Conservation (phyloP, 805 yeast genomes). For the Cyberlindnera americana region DNA sequence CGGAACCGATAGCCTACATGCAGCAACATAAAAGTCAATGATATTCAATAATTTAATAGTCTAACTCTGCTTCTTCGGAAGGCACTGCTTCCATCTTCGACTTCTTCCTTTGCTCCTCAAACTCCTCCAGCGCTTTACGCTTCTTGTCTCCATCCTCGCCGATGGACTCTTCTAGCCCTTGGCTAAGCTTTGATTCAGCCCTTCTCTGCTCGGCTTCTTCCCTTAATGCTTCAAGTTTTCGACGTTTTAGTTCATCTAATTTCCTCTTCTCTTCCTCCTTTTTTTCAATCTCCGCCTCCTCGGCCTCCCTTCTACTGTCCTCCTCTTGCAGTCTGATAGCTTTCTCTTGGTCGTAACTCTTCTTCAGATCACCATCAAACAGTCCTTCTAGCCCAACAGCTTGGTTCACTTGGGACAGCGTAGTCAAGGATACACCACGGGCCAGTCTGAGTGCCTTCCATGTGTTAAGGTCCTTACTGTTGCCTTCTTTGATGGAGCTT, state of each 20-base stretch:
- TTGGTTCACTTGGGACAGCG: slow-evolving; percentile 35
- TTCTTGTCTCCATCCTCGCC: slow-evolving; percentile 17
- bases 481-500: background rate
- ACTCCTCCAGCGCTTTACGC: slow-evolving; percentile 21
- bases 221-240: slow-evolving; percentile 7
- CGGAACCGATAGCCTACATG: background rate
- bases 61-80: too few species aligned
- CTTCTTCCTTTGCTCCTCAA: slow-evolving; percentile 21
- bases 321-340: slow-evolving; percentile 11
- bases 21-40: too few species aligned
- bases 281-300: slow-evolving; percentile 12
- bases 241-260: background rate
- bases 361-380: slow-evolving; percentile 29
- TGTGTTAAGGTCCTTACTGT: slow-evolving; percentile 22
- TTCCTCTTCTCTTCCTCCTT: slow-evolving; percentile 11
- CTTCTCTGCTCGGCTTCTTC: slow-evolving; percentile 6
- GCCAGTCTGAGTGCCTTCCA: slow-evolving; percentile 45
- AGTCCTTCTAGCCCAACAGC: slow-evolving; percentile 36
- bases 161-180: background rate
- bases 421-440: slow-evolving; percentile 34
- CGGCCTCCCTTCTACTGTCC: slow-evolving; percentile 17
- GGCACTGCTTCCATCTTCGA: slow-evolving; percentile 9
- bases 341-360: slow-evolving; percentile 15
- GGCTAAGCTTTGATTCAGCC: background rate
- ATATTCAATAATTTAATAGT: too few species aligned